Evolutionary conservation across 495 filamentous ascomycete species (phyloP).

Genomic region (Arthonia radiata): DNA sequence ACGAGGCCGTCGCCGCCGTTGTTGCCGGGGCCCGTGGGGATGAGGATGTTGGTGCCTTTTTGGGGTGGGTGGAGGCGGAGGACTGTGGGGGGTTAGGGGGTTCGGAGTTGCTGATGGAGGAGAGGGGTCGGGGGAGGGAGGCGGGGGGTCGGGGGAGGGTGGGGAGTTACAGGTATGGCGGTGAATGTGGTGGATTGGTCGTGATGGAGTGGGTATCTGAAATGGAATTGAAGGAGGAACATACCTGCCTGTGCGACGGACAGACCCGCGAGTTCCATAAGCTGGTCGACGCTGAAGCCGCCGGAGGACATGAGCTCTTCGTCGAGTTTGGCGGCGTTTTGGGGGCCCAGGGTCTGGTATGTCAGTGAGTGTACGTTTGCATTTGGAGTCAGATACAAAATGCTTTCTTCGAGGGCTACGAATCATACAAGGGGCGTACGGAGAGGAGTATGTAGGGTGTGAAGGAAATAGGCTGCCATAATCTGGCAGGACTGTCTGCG

Average conservation of each 20-base stretch:
- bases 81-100: constrained; percentile 22
- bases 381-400: no score
- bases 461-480: no score
- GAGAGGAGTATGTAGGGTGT: no score
- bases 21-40: constrained; percentile 85
- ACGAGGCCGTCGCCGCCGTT: constrained; percentile 94
- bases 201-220: no score
- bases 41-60: constrained; percentile 48
- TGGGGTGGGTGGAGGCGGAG: constrained; percentile 58
- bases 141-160: no score
- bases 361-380: no score
- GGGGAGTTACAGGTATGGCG: no score
- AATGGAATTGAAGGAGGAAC: constrained; percentile 3
- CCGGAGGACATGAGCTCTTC: constrained; percentile 83
- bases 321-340: constrained; percentile 70
- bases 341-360: constrained; percentile 30
- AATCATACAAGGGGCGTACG: no score
- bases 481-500: no score
- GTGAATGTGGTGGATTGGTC: no score
- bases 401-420: no score
- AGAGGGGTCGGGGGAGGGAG: constrained; percentile 1
- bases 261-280: constrained; percentile 90
- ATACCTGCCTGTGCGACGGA: constrained; percentile 80
- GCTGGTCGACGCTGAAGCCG: constrained; percentile 81
- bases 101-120: constrained; percentile 2